Conservation (phyloP, 352 stramenopile genomes). For the Phytophthora cajani region DNA sequence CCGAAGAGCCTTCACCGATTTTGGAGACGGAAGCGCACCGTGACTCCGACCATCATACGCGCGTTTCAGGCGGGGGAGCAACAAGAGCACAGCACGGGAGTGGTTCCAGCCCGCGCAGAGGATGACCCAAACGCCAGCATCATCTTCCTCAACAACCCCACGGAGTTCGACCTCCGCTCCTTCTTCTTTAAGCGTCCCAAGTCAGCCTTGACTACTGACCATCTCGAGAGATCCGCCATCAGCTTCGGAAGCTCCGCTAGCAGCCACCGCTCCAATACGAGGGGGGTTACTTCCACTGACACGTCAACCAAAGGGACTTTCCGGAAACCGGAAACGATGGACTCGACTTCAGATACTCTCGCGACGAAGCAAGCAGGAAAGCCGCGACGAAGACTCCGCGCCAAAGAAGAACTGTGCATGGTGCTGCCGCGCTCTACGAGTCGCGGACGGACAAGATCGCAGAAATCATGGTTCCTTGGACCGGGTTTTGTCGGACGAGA, state of each 20-base stretch:
- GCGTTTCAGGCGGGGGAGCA: conserved; percentile 15
- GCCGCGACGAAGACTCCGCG: conserved; percentile 41
- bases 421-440: conserved; percentile 43
- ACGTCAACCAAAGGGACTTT: conserved; percentile 4
- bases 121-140: conserved; percentile 29
- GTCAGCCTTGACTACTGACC: conserved; percentile 4
- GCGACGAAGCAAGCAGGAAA: conserved; percentile 9
- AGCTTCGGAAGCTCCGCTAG: conserved; percentile 26
- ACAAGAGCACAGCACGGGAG: background rate
- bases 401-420: conserved; percentile 66
- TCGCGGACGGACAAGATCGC: conserved; percentile 27
- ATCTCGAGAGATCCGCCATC: conserved; percentile 26
- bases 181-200: conserved; percentile 27
- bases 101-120: background rate
- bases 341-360: background rate
- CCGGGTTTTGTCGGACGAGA: conserved; percentile 68
- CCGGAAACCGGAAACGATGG: background rate
- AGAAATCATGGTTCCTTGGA: conserved; percentile 73
- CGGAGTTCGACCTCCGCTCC: conserved; percentile 32
- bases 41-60: conserved; percentile 19
- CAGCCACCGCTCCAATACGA: conserved; percentile 16
- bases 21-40: conserved; percentile 25
- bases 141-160: conserved; percentile 37
- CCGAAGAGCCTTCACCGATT: conserved; percentile 16
- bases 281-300: conserved; percentile 7